Evolutionary conservation across 768 basidiomycete species (phyloP).

Genomic region (Phanerochaete sordida): DNA sequence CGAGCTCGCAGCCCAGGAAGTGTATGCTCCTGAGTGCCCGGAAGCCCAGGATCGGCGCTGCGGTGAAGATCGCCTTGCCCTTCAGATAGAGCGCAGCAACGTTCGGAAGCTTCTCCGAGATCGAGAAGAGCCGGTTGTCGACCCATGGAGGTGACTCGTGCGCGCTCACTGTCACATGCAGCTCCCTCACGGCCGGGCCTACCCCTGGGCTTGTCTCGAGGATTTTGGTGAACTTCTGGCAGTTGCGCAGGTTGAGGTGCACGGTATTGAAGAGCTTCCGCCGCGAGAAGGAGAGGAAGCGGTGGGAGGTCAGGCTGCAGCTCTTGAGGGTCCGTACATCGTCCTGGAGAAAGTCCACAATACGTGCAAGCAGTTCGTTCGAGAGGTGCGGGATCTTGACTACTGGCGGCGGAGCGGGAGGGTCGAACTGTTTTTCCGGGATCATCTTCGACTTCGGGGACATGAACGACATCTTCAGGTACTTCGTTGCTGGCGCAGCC

Average conservation of each 20-base stretch:
- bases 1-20: conserved; percentile 7
- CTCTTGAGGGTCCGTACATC: conserved; percentile 6
- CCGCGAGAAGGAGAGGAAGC: conserved; percentile 8
- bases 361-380: conserved; percentile 15
- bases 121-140: conserved; percentile 5
- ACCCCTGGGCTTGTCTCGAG: conserved; percentile 5
- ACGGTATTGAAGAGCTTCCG: conserved; percentile 8
- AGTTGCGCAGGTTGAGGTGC: conserved; percentile 6
- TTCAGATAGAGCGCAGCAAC: conserved; percentile 5
- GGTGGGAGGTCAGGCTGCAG: conserved; percentile 15
- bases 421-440: background rate
- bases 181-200: conserved; percentile 7
- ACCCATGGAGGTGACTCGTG: conserved; percentile 9
- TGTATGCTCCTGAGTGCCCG: conserved; percentile 1
- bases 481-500: background rate
- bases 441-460: background rate
- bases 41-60: conserved; percentile 8
- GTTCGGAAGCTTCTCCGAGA: conserved; percentile 11
- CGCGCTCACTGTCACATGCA: conserved; percentile 5
- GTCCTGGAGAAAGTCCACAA: conserved; percentile 17
- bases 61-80: conserved; percentile 10
- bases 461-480: background rate
- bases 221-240: conserved; percentile 3
- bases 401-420: background rate
- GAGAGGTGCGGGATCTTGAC: conserved; percentile 6